Percentiles rank a stretch among this genome's conserved stretches.
These are phyloP conservation scores for Emericellopsis atlantica DNA, from an alignment of 2,329 filamentous ascomycete genomes.

Conservation along the genomic window DNA sequence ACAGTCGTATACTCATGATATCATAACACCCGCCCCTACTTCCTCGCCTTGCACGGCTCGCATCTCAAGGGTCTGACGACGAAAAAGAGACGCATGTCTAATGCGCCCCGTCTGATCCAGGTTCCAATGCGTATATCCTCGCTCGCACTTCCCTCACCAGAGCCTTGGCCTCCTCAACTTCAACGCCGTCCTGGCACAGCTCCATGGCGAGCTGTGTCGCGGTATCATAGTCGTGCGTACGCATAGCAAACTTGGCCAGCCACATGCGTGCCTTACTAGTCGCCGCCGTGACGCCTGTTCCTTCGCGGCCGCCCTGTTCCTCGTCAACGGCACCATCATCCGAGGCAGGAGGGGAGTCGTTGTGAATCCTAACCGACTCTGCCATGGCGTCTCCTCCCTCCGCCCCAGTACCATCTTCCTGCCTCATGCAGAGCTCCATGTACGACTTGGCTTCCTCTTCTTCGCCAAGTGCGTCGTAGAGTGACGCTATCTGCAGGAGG, in stretches of 20 bases:
- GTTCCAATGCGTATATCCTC: constrained; percentile 46
- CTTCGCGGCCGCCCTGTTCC: constrained; percentile 23
- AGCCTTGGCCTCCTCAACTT: constrained; percentile 94
- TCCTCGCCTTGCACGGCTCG: no score
- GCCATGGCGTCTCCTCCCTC: constrained; percentile 25
- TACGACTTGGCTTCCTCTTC: constrained; percentile 75
- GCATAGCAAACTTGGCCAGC: constrained; percentile 75
- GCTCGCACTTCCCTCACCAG: constrained; percentile 77
- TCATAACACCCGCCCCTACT: neutral
- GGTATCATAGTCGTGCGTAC: constrained; percentile 58
- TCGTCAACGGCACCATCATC: constrained; percentile 23
- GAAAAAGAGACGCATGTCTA: neutral
- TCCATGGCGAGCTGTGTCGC: constrained; percentile 78
- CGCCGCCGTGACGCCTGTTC: constrained; percentile 78
- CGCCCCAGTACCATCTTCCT: constrained; percentile 61
- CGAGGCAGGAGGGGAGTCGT: constrained; percentile 32
- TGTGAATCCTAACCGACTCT: constrained; percentile 41
- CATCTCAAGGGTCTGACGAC: no score
- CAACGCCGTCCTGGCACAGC: constrained; percentile 87
- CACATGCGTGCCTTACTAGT: constrained; percentile 90
- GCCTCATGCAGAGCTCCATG: constrained; percentile 91
- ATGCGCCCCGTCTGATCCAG: constrained; percentile 6
- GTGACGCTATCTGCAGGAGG: constrained; percentile 74
- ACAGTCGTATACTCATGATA: neutral
- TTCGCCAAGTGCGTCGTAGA: constrained; percentile 74